Percentiles rank a stretch among this genome's conserved stretches.
Conservation (phyloP, 305 asterid species). For the Fraxinus greggii region DNA sequence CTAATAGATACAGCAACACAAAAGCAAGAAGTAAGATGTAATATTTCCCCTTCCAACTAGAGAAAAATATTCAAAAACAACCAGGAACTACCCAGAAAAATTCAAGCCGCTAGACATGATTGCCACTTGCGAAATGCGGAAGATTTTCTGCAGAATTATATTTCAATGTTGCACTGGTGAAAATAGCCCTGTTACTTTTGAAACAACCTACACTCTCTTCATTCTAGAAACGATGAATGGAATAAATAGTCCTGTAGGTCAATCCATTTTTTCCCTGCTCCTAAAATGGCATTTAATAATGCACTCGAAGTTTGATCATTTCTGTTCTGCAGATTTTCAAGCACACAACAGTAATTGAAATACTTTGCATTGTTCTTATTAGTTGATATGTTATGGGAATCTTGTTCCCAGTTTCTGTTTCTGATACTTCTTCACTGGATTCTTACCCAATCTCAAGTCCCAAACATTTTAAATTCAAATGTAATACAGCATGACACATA, state of each 20-base stretch:
- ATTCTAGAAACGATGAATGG: background rate
- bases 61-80: background rate
- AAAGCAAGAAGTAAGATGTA: background rate
- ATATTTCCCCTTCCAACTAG: background rate
- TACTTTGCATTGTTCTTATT: background rate
- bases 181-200: background rate
- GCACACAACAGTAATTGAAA: background rate
- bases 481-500: background rate
- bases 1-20: background rate
- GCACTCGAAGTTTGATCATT: background rate
- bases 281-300: background rate
- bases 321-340: background rate
- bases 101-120: background rate
- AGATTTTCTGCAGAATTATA: background rate
- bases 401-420: background rate
- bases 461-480: background rate
- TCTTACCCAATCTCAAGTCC: background rate
- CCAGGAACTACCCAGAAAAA: background rate
- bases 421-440: background rate
- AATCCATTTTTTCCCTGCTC: background rate
- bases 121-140: background rate
- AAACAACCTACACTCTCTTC: background rate
- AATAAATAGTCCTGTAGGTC: background rate
- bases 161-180: background rate
- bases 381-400: background rate